phyloP scores from a whole-genome alignment of 2,329 filamentous ascomycete species.

The Microdochium bolleyi region DNA sequence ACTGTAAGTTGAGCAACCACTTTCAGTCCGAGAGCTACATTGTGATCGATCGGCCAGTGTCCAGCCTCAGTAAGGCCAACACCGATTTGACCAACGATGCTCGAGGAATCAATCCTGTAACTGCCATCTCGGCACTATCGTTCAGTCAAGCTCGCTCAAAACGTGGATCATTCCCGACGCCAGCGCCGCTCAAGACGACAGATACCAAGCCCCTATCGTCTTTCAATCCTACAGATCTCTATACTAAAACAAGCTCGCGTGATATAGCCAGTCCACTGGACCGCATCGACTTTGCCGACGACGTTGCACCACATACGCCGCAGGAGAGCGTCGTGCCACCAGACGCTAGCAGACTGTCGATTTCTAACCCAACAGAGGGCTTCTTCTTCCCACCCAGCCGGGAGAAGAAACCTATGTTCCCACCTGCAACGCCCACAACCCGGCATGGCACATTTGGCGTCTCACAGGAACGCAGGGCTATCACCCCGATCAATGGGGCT shows the following conservation, averaged over 20 bases:
- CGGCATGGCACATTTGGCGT: conserved; percentile 47
- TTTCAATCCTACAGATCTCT: conserved; percentile 23
- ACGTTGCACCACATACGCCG: conserved; percentile 66
- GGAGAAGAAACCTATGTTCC: conserved; percentile 32
- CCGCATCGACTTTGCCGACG: conserved; percentile 40
- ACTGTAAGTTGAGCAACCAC: conserved; percentile 32
- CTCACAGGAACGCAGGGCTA: conserved; percentile 52
- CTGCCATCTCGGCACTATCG: conserved; percentile 19
- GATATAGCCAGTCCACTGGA: conserved; percentile 55
- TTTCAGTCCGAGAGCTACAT: background rate
- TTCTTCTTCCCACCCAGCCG: conserved; percentile 26
- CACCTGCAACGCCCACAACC: conserved; percentile 77
- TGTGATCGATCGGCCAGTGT: background rate
- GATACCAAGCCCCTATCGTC: background rate
- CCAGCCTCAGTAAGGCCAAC: background rate
- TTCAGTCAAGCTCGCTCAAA: conserved; percentile 26
- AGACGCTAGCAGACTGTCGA: conserved; percentile 76
- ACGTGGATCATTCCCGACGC: conserved; percentile 22
- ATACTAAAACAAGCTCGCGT: conserved; percentile 43
- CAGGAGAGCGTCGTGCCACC: conserved; percentile 65
- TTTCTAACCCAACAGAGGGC: conserved; percentile 52
- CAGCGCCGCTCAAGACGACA: conserved; percentile 21
- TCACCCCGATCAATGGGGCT: conserved; percentile 62
- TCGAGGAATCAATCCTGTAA: conserved; percentile 14
- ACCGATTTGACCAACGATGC: background rate